phyloP scores from a whole-genome alignment of 495 filamentous ascomycete species.

The Penicillium salamii region DNA sequence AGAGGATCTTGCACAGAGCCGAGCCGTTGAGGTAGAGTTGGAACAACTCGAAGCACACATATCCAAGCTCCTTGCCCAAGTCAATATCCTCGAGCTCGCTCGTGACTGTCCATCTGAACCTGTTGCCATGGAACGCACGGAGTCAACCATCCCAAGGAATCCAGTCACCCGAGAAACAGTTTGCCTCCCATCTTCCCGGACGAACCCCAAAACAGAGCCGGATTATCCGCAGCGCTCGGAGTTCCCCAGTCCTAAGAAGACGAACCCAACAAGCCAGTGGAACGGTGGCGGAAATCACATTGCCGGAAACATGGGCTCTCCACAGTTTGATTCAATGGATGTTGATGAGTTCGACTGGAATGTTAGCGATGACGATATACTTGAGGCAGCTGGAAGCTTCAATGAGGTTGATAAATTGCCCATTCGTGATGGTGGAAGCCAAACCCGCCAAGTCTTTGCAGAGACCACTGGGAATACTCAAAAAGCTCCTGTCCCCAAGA shows the following conservation, averaged over 20 bases:
- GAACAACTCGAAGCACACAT: conserved; percentile 34
- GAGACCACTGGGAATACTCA: conserved; percentile 54
- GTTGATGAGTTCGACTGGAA: conserved; percentile 63
- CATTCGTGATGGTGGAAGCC: conserved; percentile 18
- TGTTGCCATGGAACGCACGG: background rate
- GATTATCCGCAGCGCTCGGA: conserved; percentile 6
- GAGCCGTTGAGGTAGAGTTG: conserved; percentile 32
- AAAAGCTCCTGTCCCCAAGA: conserved; percentile 30
- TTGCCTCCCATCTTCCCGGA: background rate
- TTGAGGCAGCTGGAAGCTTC: conserved; percentile 57
- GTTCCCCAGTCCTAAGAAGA: conserved; percentile 3
- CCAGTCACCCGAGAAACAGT: background rate
- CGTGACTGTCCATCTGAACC: background rate
- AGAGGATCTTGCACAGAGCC: conserved; percentile 35
- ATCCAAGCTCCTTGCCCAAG: conserved; percentile 24
- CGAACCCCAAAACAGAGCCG: background rate
- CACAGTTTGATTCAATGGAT: conserved; percentile 23
- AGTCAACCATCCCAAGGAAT: background rate
- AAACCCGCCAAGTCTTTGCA: conserved; percentile 46
- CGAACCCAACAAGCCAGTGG: conserved; percentile 4
- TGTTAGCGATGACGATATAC: conserved; percentile 67
- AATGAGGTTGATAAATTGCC: conserved; percentile 43
- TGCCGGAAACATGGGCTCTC: conserved; percentile 49
- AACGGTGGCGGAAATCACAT: conserved; percentile 35
- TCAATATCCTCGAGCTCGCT: conserved; percentile 16